Evolutionary conservation across 1,284 basidiomycete genomes (phyloP), one percentile per base, ranked within the genome.

Genomic region (Coniophora puteana): DNA sequence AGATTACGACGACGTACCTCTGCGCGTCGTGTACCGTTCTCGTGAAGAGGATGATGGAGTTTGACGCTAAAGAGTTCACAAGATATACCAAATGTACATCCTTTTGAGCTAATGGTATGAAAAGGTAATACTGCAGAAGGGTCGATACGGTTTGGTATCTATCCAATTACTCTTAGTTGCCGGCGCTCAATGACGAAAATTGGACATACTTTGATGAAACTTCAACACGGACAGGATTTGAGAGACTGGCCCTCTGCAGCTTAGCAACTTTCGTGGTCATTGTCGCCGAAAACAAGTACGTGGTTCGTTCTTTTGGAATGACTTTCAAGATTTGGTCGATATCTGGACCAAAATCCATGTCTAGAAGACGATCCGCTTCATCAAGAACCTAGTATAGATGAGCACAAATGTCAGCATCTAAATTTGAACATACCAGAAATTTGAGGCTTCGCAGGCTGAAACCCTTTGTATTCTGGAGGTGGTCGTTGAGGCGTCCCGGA

Each of bases 221-320:
- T 65, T 99, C 93, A 6, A 99, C 84, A 49, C 91, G 79, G n/a
- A 97, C 82, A 6, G 96, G 96, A 60, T 96, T 96, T 40, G 82
- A 80, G 55, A 99, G 72, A 71, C 89, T 93, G n/a, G 96, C 95
- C 41, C 96, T 73, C 62, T 99, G 95, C 7, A 99, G 73, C 65
- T 99, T 98, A 18, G 92, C 93, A 8, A 99, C 93, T 66, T 98
- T 99, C 17, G 93, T 96, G 3, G 95, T 97, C 94, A 99, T 99
- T n/a, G 96, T 99, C 1, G 96, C 96, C 12, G 93, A 96, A 72
- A 96, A 99, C 2, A 99, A 77, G 62, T 94, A 98, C 0, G 96
- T 99, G 25, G 86, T 89, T 16, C 96, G 80, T 57, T 99, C 94
- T 57, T 85, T 89, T 14, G 96, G 96, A 49, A 99, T 89, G 31